These are phyloP conservation scores for Alternaria arbusti DNA, from an alignment of 2,329 filamentous ascomycete species.

Conservation along the genomic window DNA sequence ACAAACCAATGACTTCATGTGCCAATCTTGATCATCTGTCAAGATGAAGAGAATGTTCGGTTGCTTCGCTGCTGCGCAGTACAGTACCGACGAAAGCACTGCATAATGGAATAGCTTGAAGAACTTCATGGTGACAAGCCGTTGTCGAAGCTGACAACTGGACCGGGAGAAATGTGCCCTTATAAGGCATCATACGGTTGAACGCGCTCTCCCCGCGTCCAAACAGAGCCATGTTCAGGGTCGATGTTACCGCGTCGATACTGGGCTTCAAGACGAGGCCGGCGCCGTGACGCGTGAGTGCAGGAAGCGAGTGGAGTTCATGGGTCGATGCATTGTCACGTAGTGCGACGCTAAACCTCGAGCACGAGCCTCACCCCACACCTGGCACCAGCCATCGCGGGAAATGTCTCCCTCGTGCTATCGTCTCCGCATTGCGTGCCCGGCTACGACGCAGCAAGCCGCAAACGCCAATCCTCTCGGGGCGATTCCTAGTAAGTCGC, in stretches of 20 bases:
- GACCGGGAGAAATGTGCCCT: not conserved
- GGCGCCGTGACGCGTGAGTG: not conserved
- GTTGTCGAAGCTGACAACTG: not conserved
- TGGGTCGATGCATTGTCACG: not conserved
- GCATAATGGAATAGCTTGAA: not conserved
- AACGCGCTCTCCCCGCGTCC: not conserved
- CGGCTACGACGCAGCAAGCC: not conserved
- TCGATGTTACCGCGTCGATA: not conserved
- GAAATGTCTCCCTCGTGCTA: not conserved
- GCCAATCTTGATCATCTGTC: conserved; percentile 70
- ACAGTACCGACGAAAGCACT: not conserved
- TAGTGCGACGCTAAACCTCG: not conserved
- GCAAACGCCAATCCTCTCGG: not conserved
- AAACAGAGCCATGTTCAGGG: not conserved
- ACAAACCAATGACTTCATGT: conserved; percentile 28
- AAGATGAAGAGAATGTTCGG: conserved; percentile 69
- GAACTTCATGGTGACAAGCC: not conserved
- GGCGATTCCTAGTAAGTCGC: not conserved
- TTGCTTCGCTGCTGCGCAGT: not conserved
- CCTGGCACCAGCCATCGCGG: not conserved
- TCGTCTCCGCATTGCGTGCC: not conserved
- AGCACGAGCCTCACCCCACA: not conserved
- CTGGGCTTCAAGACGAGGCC: not conserved
- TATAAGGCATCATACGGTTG: not conserved
- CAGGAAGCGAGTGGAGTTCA: not conserved